Percentiles rank a stretch among this genome's conserved stretches.
These are phyloP conservation scores for Mercurialis annua DNA, from an alignment of 345 rosid genomes.

Conservation along the genomic window DNA sequence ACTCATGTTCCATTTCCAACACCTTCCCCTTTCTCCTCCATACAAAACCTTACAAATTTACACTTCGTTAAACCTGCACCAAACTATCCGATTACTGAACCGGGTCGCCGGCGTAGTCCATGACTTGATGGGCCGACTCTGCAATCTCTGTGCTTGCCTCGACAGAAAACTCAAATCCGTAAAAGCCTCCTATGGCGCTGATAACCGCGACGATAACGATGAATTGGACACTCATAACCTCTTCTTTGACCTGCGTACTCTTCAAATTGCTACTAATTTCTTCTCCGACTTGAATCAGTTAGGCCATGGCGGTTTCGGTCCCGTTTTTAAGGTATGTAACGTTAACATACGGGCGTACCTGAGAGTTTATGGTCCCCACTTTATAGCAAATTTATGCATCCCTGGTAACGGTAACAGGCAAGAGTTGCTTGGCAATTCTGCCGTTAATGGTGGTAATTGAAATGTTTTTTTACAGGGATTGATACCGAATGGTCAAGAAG, in stretches of 20 bases:
- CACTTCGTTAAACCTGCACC: constrained; percentile 5
- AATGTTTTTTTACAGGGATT: constrained; percentile 19
- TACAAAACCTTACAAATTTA: too few species aligned
- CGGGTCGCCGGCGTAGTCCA: neutral
- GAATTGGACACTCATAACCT: constrained; percentile 36
- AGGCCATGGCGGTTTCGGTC: constrained; percentile 93
- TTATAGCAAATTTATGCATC: too few species aligned
- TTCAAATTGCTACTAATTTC: constrained; percentile 66
- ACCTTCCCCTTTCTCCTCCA: too few species aligned
- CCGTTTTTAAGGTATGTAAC: constrained; percentile 65
- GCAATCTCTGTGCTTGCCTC: constrained; percentile 30
- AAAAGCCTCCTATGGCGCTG: constrained; percentile 17
- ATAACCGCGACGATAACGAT: constrained; percentile 20
- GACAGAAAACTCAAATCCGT: constrained; percentile 11
- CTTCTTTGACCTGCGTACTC: constrained; percentile 56
- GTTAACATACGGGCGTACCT: too few species aligned
- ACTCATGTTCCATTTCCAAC: neutral
- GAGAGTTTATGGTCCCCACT: too few species aligned
- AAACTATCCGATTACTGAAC: neutral
- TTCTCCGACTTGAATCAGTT: constrained; percentile 75
- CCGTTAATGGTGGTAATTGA: neutral
- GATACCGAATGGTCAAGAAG: constrained; percentile 27
- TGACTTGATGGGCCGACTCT: constrained; percentile 31
- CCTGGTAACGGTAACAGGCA: too few species aligned
- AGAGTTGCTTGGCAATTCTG: neutral